Conservation (phyloP, 176 grass and related monocot genomes). For the Cymbopogon citratus region DNA sequence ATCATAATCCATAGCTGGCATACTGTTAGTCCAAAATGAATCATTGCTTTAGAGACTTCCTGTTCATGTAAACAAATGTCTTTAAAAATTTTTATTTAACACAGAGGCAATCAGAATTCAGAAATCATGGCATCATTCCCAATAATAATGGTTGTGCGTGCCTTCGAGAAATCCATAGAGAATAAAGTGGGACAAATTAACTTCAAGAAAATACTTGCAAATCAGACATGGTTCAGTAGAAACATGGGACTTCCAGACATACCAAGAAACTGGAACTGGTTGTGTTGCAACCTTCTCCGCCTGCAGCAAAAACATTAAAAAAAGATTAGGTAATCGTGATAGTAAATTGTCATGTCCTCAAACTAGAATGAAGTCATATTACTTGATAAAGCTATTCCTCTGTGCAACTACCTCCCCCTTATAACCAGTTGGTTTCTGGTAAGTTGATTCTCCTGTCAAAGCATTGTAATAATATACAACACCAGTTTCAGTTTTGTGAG, state of each 20-base stretch:
- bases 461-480: conserved; percentile 93
- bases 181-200: background rate
- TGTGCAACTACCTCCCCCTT: conserved; percentile 94
- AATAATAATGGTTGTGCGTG: background rate
- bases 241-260: conserved; percentile 27
- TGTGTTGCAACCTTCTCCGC: conserved; percentile 49
- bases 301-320: conserved; percentile 50
- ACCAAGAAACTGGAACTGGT: conserved; percentile 88
- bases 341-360: conserved; percentile 29
- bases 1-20: background rate
- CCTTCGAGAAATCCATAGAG: conserved; percentile 4
- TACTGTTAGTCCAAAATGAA: background rate
- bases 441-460: conserved; percentile 85
- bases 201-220: conserved; percentile 24
- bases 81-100: background rate
- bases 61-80: background rate
- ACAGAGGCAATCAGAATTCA: background rate
- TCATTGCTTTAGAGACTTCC: background rate
- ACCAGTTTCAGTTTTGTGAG: conserved; percentile 83
- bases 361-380: conserved; percentile 80
- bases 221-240: conserved; percentile 15
- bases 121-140: conserved; percentile 9
- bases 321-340: conserved; percentile 33
- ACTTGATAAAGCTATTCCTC: conserved; percentile 69
- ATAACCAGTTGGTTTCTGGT: conserved; percentile 79